phyloP scores from a whole-genome alignment of 2,329 filamentous ascomycete species.

The Colletotrichum limetticola region DNA sequence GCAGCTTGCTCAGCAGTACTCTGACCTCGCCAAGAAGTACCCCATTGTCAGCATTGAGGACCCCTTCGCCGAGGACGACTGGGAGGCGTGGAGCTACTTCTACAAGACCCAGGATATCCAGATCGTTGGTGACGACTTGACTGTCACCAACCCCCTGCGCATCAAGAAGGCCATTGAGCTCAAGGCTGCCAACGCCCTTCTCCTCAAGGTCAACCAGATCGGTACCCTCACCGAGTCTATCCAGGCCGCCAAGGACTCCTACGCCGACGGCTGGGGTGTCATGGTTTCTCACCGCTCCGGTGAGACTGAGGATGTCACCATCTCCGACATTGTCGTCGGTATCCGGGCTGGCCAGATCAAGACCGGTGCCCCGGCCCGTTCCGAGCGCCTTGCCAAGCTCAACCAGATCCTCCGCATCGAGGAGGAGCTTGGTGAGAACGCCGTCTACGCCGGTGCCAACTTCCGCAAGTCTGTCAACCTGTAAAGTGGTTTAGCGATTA shows the following conservation, averaged over 20 bases:
- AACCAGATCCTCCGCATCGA: conserved; percentile 99
- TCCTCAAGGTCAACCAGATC: conserved; percentile 99
- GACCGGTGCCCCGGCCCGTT: conserved; percentile 95
- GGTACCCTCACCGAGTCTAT: conserved; percentile 98
- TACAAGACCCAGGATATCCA: conserved; percentile 99
- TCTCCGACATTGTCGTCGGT: conserved; percentile 97
- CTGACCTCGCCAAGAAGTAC: conserved; percentile 90
- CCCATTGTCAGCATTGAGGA: conserved; percentile 99
- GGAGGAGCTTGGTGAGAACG: conserved; percentile 95
- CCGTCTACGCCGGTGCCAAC: conserved; percentile 89
- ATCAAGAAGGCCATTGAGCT: conserved; percentile 99
- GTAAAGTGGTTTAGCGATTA: conserved; percentile 58
- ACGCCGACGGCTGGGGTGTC: conserved; percentile 95
- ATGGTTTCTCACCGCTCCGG: conserved; percentile 99
- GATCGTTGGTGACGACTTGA: conserved; percentile 98
- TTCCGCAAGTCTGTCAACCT: conserved; percentile 93
- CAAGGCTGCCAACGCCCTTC: conserved; percentile 97
- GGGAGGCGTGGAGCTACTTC: conserved; percentile 99
- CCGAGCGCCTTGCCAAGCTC: conserved; percentile 98
- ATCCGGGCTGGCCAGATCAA: conserved; percentile 98
- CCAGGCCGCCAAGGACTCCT: conserved; percentile 98
- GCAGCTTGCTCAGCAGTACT: conserved; percentile 93
- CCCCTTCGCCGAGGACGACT: conserved; percentile 99
- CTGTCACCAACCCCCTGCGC: conserved; percentile 97
- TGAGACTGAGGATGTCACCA: conserved; percentile 99